phyloP scores from a whole-genome alignment of 1,284 basidiomycete species.

The Puccinia brachypodii region DNA sequence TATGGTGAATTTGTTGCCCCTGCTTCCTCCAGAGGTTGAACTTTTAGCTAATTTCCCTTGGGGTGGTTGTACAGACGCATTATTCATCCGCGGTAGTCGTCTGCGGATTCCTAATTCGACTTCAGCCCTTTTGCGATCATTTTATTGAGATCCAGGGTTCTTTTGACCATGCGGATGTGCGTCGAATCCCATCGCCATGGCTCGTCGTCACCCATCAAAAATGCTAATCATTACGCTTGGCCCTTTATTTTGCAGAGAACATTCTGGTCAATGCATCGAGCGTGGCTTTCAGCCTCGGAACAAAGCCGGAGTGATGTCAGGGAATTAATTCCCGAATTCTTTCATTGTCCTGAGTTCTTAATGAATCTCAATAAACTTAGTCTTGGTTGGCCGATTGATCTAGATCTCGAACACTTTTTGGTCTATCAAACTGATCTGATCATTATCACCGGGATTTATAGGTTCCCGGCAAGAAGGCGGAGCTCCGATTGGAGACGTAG shows the following conservation, averaged over 20 bases:
- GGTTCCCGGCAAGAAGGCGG: conserved; percentile 81
- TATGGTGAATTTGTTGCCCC: conserved; percentile 1
- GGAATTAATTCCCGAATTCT: conserved; percentile 93
- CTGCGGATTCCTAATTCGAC: conserved; percentile 86
- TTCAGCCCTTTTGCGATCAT: conserved; percentile 87
- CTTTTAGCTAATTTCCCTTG: conserved; percentile 60
- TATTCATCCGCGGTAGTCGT: conserved; percentile 97
- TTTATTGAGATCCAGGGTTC: conserved; percentile 72
- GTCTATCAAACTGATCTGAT: neutral
- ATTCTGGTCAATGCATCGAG: conserved; percentile 70
- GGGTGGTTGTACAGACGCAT: conserved; percentile 68
- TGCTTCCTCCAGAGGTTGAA: conserved; percentile 26
- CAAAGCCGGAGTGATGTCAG: conserved; percentile 89
- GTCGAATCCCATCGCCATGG: neutral
- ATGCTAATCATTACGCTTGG: conserved; percentile 95
- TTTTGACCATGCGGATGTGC: conserved; percentile 42
- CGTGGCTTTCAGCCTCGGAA: conserved; percentile 80
- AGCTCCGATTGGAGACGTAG: conserved; percentile 81
- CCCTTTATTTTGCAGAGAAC: conserved; percentile 65
- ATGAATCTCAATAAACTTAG: conserved; percentile 62
- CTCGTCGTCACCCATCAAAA: conserved; percentile 54
- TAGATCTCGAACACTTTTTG: conserved; percentile 53
- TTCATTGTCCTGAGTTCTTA: conserved; percentile 62
- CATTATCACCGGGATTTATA: conserved; percentile 64
- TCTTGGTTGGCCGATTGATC: conserved; percentile 63